Base-by-base conservation (phyloP, 805 yeast species). In the Wickerhamiella musiphila region DNA sequence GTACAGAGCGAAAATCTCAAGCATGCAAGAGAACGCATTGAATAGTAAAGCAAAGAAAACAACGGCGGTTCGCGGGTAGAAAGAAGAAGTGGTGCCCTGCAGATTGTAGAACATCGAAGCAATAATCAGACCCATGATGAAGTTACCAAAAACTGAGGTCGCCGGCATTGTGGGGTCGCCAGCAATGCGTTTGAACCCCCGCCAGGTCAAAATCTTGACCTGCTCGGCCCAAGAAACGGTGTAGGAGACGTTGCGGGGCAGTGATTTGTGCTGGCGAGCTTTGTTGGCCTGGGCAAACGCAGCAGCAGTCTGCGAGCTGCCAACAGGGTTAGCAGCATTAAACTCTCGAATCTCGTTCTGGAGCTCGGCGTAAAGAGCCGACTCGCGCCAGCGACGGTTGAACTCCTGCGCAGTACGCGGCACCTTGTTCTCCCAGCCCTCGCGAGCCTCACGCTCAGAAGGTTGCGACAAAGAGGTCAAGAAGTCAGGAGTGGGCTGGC, bases 401-500 rank as follows among this genome's bases (percentile, higher is more conserved):
- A 77, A 75, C 44, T 76, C 79, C 17, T 56, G 60, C 1, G 82
- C 67, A 7, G 73, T 67, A 15, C 54, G 53, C 5, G 90, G 90
- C 15, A 74, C 73, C 34, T 48, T 49, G 25, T 55, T 43, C 36
- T 65, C 73, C 43, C 38, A 58, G 2, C 77, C 79, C 17, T 54
- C 46, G 33, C 53, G 53, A 2, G 66, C 47, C 36, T 43, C 53
- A 47, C 83, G 62, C 32, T 74, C 82, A 5, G 56, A 54, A 6
- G 81, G 78, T 48, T 72, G 76, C 7, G 83, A 72, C 9, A 74
- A 61, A 2, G 79, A 69, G 2, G 81, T 74, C 44, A 74, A 54
- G 48, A 73, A 75, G 47, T 75, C 82, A 10, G 81, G 76, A 11
- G 79, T 69, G 3, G 77, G 64, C 55, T 72, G 78, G 44, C 82